Evolutionary conservation across 2,329 filamentous ascomycete species (phyloP).

Genomic region (Cordyceps fumosorosea): DNA sequence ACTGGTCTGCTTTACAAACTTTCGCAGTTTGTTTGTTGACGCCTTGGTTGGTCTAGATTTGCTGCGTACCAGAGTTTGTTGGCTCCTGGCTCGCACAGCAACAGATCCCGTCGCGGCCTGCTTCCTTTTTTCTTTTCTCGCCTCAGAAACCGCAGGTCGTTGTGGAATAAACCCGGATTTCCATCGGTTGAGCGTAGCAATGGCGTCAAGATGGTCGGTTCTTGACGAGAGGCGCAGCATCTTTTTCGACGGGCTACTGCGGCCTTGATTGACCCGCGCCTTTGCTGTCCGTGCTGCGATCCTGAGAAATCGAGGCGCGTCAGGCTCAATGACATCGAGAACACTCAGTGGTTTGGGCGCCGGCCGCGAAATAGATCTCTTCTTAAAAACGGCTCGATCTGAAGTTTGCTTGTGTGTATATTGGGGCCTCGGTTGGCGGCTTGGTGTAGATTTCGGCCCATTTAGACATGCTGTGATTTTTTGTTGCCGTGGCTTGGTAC

Average conservation of each 20-base stretch:
- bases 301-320: conserved; percentile 52
- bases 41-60: background rate
- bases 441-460: background rate
- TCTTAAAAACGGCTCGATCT: conserved; percentile 13
- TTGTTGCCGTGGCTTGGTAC: background rate
- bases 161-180: conserved; percentile 45
- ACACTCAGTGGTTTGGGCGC: conserved; percentile 48
- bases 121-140: conserved; percentile 15
- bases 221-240: conserved; percentile 54
- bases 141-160: conserved; percentile 26
- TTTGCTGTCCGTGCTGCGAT: conserved; percentile 54
- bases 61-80: conserved; percentile 3
- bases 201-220: conserved; percentile 53
- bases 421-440: background rate
- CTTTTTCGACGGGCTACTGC: conserved; percentile 49
- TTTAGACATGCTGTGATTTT: conserved; percentile 5
- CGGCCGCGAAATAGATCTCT: background rate
- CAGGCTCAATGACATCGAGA: conserved; percentile 48
- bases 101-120: conserved; percentile 15
- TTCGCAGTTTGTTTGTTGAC: conserved; percentile 17
- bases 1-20: conserved; percentile 25
- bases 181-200: conserved; percentile 49
- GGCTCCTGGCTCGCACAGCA: conserved; percentile 21
- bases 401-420: background rate
- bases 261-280: conserved; percentile 41